Percentiles rank a stretch among this genome's conserved stretches.
These are phyloP conservation scores for Stylosanthes scabra DNA, from an alignment of 331 rosid genomes.

Conservation along the genomic window DNA sequence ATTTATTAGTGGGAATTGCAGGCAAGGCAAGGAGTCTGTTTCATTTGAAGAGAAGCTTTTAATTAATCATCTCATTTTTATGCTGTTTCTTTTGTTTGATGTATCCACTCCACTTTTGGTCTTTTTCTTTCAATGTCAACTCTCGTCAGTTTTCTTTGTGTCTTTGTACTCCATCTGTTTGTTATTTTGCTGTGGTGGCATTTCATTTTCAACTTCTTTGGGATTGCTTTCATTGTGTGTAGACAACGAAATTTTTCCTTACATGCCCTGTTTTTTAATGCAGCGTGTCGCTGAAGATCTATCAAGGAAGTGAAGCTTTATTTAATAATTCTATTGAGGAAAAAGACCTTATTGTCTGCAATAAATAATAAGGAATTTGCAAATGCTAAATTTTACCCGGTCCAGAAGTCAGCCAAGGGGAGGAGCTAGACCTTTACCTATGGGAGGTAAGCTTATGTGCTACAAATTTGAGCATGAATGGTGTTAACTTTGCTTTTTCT, in stretches of 20 bases:
- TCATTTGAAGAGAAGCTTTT: conserved; percentile 14
- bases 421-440: conserved; percentile 58
- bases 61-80: conserved; percentile 13
- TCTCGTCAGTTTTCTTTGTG: background rate
- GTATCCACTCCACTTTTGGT: background rate
- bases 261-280: conserved; percentile 40
- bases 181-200: background rate
- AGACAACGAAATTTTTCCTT: conserved; percentile 20
- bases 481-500: background rate
- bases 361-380: conserved; percentile 35
- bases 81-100: conserved; percentile 10
- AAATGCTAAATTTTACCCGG: conserved; percentile 85
- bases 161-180: conserved; percentile 9
- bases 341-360: conserved; percentile 27
- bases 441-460: conserved; percentile 69
- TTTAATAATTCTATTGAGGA: conserved; percentile 51
- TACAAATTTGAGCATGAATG: conserved; percentile 27
- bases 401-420: conserved; percentile 71
- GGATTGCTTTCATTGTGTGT: conserved; percentile 25
- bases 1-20: conserved; percentile 24
- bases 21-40: conserved; percentile 2
- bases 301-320: conserved; percentile 40
- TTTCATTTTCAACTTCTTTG: conserved; percentile 16
- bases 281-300: conserved; percentile 49
- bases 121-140: background rate